A percentile compares a stretch with the other conserved stretches of the same genome.
Evolutionary conservation across 1,284 basidiomycete genomes (phyloP).

Genomic region (Irpex rosettiformis): DNA sequence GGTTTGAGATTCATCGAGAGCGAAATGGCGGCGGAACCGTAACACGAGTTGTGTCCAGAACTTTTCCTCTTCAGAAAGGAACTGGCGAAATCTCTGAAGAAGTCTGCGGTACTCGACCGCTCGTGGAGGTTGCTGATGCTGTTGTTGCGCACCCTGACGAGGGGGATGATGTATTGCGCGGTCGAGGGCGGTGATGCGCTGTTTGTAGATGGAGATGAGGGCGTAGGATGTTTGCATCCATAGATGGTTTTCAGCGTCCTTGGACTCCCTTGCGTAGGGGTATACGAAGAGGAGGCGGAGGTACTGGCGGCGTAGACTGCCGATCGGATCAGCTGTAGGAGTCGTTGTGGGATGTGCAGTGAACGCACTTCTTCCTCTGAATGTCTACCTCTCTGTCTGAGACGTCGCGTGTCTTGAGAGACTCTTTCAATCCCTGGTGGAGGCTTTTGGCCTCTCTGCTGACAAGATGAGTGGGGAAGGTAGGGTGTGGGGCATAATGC

Average conservation of each 20-base stretch:
- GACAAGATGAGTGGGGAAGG: constrained; percentile 8
- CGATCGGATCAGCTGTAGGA: constrained; percentile 13
- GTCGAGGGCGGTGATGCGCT: constrained; percentile 69
- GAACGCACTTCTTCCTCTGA: constrained; percentile 74
- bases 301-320: constrained; percentile 75
- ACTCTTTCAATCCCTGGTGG: constrained; percentile 65
- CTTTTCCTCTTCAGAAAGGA: constrained; percentile 81
- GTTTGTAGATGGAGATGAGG: constrained; percentile 83
- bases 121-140: constrained; percentile 31
- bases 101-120: constrained; percentile 82
- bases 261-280: constrained; percentile 72
- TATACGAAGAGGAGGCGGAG: constrained; percentile 73
- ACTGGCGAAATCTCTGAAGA: constrained; percentile 83
- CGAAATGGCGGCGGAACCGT: constrained; percentile 69
- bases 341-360: constrained; percentile 5
- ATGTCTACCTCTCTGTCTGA: constrained; percentile 85
- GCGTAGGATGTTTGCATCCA: constrained; percentile 93
- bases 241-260: constrained; percentile 77
- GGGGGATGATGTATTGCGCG: constrained; percentile 45
- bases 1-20: constrained; percentile 53
- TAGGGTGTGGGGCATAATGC: neutral
- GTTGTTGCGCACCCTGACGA: constrained; percentile 39
- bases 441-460: constrained; percentile 67
- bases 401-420: constrained; percentile 68
- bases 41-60: constrained; percentile 82